These are phyloP conservation scores for Geotrichum restrictum DNA, from an alignment of 1,139 yeast species.

Conservation along the genomic window DNA sequence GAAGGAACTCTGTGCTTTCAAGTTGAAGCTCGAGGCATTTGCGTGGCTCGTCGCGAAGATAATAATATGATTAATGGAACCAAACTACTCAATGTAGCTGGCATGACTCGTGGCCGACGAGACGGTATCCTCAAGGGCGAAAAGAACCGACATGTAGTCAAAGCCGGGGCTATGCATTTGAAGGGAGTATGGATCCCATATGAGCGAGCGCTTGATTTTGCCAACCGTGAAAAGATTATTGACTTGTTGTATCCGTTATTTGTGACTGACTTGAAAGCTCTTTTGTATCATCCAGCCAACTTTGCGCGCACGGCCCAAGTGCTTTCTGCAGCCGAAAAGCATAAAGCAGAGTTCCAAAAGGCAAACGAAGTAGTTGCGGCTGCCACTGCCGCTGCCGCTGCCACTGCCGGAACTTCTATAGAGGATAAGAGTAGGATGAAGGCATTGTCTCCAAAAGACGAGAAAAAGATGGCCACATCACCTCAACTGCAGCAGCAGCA, in stretches of 20 bases:
- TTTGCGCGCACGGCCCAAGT: slow-evolving; percentile 26
- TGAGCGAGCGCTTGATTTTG: slow-evolving; percentile 87
- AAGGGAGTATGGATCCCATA: slow-evolving; percentile 98
- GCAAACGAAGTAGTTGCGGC: slow-evolving; percentile 8
- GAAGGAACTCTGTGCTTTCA: slow-evolving; percentile 92
- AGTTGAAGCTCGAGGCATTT: slow-evolving; percentile 87
- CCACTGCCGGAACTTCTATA: background rate
- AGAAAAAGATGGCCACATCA: background rate
- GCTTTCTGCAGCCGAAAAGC: slow-evolving; percentile 28
- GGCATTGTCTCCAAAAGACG: slow-evolving; percentile 14
- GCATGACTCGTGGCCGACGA: slow-evolving; percentile 92
- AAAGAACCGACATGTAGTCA: slow-evolving; percentile 84
- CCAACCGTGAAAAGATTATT: slow-evolving; percentile 82
- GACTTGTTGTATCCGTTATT: slow-evolving; percentile 83
- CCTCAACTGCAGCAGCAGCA: no score
- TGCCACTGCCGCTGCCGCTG: background rate
- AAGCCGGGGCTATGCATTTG: slow-evolving; percentile 93
- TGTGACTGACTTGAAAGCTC: slow-evolving; percentile 76
- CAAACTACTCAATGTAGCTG: slow-evolving; percentile 83
- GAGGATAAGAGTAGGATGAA: slow-evolving; percentile 1
- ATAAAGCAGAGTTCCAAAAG: slow-evolving; percentile 19
- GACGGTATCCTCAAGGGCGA: slow-evolving; percentile 90
- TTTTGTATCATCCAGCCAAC: slow-evolving; percentile 44
- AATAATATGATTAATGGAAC: slow-evolving; percentile 93
- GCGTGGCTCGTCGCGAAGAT: slow-evolving; percentile 89